Conservation (phyloP, 2,329 filamentous ascomycete genomes). For the Botrytis pseudocinerea region DNA sequence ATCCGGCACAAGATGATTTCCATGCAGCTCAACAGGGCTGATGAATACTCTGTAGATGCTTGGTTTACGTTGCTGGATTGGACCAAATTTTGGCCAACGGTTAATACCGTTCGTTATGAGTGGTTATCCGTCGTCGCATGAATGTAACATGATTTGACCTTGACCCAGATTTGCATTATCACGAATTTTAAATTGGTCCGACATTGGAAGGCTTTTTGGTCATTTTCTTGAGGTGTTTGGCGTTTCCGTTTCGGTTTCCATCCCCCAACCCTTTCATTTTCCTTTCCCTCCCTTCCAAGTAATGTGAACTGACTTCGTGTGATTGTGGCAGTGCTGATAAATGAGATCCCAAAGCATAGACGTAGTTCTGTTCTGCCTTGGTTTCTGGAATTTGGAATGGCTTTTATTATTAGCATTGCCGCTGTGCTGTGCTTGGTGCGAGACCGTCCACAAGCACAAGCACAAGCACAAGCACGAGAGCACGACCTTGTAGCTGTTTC, state of each 20-base stretch:
- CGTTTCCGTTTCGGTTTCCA: background rate
- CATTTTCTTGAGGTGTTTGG: conserved; percentile 1
- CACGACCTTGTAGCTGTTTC: background rate
- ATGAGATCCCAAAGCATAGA: conserved; percentile 3
- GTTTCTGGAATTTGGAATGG: background rate
- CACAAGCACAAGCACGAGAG: background rate
- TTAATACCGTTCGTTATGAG: background rate
- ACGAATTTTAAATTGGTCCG: background rate
- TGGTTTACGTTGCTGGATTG: background rate
- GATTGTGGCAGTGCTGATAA: conserved; percentile 12
- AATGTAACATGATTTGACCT: conserved; percentile 20
- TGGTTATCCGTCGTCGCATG: conserved; percentile 10
- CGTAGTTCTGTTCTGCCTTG: background rate
- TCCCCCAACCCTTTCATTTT: background rate
- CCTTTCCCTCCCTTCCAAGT: background rate
- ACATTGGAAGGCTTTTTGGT: background rate
- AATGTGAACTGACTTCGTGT: background rate
- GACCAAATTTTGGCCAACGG: background rate
- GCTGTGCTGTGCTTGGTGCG: background rate
- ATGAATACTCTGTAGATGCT: background rate
- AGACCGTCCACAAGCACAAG: background rate
- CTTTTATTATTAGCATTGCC: background rate
- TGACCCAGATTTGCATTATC: conserved; percentile 13
- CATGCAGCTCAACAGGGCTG: background rate
- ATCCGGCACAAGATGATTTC: background rate